Conservation (phyloP, 1,139 yeast genomes). For the Suhomyces atakaporum region DNA sequence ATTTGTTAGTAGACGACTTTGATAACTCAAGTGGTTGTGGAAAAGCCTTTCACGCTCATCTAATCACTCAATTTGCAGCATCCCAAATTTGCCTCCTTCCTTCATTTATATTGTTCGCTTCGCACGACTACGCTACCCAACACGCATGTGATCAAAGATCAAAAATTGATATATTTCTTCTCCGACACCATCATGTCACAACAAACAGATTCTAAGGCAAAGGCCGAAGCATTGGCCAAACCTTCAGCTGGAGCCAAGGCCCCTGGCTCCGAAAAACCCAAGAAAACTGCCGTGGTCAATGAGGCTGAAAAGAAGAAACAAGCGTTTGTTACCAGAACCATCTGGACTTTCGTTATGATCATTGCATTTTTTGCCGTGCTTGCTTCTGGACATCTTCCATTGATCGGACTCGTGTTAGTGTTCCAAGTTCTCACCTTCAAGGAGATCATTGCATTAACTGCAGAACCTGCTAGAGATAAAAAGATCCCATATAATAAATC, state of each 20-base stretch:
- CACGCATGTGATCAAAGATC: background rate
- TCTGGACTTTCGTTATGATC: slow-evolving; percentile 95
- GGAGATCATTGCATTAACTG: slow-evolving; percentile 86
- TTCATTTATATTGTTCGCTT: too few species aligned
- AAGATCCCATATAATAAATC: slow-evolving; percentile 79
- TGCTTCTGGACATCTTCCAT: slow-evolving; percentile 86
- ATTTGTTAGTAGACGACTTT: too few species aligned
- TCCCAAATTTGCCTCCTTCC: too few species aligned
- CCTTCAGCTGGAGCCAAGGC: slow-evolving; percentile 3
- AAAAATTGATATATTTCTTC: too few species aligned
- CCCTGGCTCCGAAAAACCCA: slow-evolving; percentile 1
- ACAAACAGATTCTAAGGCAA: slow-evolving; percentile 1
- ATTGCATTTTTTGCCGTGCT: slow-evolving; percentile 66
- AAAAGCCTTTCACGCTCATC: too few species aligned
- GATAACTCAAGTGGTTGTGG: too few species aligned
- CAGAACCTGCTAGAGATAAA: slow-evolving; percentile 82
- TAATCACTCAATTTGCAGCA: too few species aligned
- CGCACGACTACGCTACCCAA: background rate
- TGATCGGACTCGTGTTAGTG: slow-evolving; percentile 67
- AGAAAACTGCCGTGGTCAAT: slow-evolving; percentile 18
- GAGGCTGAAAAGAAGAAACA: slow-evolving; percentile 71
- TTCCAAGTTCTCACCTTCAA: slow-evolving; percentile 84
- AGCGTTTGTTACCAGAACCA: slow-evolving; percentile 84
- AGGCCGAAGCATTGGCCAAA: background rate
- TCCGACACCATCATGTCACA: slow-evolving; percentile 1